Evolutionary conservation across 2,329 filamentous ascomycete genomes (phyloP).

Genomic region (Diaporthe nobilis): DNA sequence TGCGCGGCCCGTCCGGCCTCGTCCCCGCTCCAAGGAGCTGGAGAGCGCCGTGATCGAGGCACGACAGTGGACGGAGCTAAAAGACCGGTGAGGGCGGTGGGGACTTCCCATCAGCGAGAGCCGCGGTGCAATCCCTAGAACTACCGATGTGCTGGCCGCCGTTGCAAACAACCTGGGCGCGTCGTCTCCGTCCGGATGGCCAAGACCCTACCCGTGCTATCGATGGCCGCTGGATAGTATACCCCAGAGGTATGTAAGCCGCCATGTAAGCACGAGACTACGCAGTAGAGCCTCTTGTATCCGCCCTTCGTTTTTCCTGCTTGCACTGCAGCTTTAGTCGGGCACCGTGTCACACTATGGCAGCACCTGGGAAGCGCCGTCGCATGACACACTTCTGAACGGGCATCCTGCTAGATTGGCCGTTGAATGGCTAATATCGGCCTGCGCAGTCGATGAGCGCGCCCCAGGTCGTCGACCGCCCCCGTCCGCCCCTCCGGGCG

Average conservation of each 20-base stretch:
- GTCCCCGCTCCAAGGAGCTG: constrained; percentile 32
- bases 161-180: constrained; percentile 29
- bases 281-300: constrained; percentile 25
- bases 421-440: constrained; percentile 13
- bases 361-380: constrained; percentile 22
- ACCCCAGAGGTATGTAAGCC: constrained; percentile 19
- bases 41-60: constrained; percentile 33
- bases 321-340: constrained; percentile 29
- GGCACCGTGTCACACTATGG: constrained; percentile 15
- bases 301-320: constrained; percentile 19
- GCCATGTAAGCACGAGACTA: constrained; percentile 38
- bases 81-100: constrained; percentile 39
- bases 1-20: constrained; percentile 11
- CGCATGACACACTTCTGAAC: constrained; percentile 12
- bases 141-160: constrained; percentile 24
- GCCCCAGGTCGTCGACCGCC: neutral
- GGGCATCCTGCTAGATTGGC: constrained; percentile 31
- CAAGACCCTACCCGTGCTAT: constrained; percentile 10
- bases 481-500: neutral
- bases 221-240: constrained; percentile 18
- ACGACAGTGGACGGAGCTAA: constrained; percentile 37
- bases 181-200: constrained; percentile 23
- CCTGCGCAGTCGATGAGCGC: constrained; percentile 11
- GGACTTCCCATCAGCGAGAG: constrained; percentile 30
- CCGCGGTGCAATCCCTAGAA: constrained; percentile 24